Base-by-base conservation (phyloP, 1,139 yeast species). In the Hanseniaspora sp. region DNA sequence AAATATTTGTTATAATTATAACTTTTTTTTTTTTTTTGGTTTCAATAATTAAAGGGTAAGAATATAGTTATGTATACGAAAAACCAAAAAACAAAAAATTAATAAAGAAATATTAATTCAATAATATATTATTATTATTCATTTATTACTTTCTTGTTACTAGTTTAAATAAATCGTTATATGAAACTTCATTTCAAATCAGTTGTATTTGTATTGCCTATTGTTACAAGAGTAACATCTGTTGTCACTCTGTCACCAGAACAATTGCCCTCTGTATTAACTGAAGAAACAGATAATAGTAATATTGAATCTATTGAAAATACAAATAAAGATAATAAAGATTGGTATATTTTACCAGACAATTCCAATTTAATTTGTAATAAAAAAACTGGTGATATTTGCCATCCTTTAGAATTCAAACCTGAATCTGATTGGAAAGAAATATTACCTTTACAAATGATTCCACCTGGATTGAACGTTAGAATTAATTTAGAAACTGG, bases 401-500 rank as follows among this genome's bases (percentile, higher is more conserved):
- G 94, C 63, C 85, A 83, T 62, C 85, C 88, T 0, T 69, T 69
- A 55, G 60, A 77, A 1, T 85, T 86, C 62, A 76, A 67, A 42
- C 83, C 95, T 0, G 68, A 80, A 0, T 58, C 64, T 2, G 77
- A 82, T 60, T 88, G 95, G 95, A 81, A 82, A 70, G 64, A 64
- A 1, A 77, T 88, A 8, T 75, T 71, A 64, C 80, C 76, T 57
- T 86, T 83, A 15, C 95, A 85, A 63, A 74, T 76, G 15, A 74
- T 86, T 7, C 95, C 95, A 0, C 76, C 76, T 17, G 96, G 96
- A 0, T 69, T 87, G 46, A 95, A 87, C 67, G 80, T 84, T 46
- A 72, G 86, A 62, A 64, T 83, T 62, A 77, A 86, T 65, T 69
- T 85, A 55, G 87, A 83, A 31, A 82, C 88, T 0, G 80, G 83